phyloP scores from a whole-genome alignment of 106 monocot genomes.

The Allium cepa region DNA sequence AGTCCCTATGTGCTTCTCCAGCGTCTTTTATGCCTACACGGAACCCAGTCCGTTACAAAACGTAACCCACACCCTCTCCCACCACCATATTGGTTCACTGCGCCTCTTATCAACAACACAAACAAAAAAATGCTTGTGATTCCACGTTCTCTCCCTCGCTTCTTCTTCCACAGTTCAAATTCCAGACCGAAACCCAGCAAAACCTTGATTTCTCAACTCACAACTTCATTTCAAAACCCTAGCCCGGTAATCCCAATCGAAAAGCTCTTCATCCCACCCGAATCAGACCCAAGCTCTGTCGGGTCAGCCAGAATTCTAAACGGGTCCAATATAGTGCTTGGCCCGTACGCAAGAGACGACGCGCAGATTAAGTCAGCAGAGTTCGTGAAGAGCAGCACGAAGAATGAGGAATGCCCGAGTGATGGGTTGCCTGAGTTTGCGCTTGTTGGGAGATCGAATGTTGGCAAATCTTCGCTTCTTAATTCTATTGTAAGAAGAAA shows the following conservation, averaged over 20 bases:
- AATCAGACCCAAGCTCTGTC: slow-evolving; percentile 23
- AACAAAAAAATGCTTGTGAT: background rate
- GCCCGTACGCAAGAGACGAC: slow-evolving; percentile 31
- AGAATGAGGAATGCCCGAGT: slow-evolving; percentile 64
- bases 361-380: slow-evolving; percentile 54
- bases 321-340: slow-evolving; percentile 63
- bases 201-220: slow-evolving; percentile 6
- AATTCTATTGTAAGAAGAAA: slow-evolving; percentile 28
- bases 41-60: too few species aligned
- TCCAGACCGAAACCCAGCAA: slow-evolving; percentile 1
- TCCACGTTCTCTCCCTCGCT: background rate
- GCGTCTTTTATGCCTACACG: too few species aligned
- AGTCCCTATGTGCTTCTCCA: too few species aligned
- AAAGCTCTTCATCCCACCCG: slow-evolving; percentile 86
- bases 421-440: slow-evolving; percentile 90
- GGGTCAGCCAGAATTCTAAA: slow-evolving; percentile 40
- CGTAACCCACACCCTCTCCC: too few species aligned
- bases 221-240: background rate
- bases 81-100: too few species aligned
- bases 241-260: slow-evolving; percentile 41
- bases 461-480: slow-evolving; percentile 75
- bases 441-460: slow-evolving; percentile 83
- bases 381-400: slow-evolving; percentile 86
- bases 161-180: background rate
- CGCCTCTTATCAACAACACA: too few species aligned